Percentiles rank a stretch among this genome's conserved stretches.
phyloP scores from a whole-genome alignment of 2,329 filamentous ascomycete genomes.

The Aureobasidium zeae region DNA sequence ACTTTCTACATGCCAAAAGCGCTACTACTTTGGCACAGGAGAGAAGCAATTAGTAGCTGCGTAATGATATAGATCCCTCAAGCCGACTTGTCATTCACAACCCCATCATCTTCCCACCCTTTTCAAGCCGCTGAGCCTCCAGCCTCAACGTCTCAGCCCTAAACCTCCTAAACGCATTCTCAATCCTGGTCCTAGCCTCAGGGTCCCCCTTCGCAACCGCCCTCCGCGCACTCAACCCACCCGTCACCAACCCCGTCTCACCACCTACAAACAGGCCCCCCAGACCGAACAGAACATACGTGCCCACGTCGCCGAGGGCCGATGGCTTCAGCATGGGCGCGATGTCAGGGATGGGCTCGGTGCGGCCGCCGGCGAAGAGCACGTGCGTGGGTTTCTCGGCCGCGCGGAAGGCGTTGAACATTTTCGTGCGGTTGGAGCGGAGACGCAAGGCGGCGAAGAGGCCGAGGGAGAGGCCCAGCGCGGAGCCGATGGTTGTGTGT shows the following conservation, averaged over 20 bases:
- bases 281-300: constrained; percentile 53
- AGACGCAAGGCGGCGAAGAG: constrained; percentile 49
- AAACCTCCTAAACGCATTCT: constrained; percentile 54
- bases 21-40: too few relatives aligned
- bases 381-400: constrained; percentile 54
- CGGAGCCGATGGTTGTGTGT: constrained; percentile 50
- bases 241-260: constrained; percentile 52
- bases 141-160: constrained; percentile 53
- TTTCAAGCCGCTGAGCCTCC: constrained; percentile 49
- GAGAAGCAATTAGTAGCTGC: too few relatives aligned
- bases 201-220: constrained; percentile 47
- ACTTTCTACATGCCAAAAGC: too few relatives aligned
- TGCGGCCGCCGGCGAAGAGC: constrained; percentile 50
- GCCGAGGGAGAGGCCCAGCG: constrained; percentile 52
- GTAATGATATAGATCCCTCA: too few relatives aligned
- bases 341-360: constrained; percentile 52
- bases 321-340: constrained; percentile 49
- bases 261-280: constrained; percentile 57
- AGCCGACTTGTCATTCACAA: too few relatives aligned
- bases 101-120: constrained; percentile 18
- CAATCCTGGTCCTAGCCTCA: constrained; percentile 47
- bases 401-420: constrained; percentile 54
- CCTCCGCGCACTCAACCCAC: constrained; percentile 45
- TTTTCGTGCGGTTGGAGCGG: constrained; percentile 45
- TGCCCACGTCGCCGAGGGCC: constrained; percentile 49